Percentiles rank a stretch among this genome's conserved stretches.
phyloP scores from a whole-genome alignment of 805 yeast genomes.

The Tetrapisispora taiwanensis region DNA sequence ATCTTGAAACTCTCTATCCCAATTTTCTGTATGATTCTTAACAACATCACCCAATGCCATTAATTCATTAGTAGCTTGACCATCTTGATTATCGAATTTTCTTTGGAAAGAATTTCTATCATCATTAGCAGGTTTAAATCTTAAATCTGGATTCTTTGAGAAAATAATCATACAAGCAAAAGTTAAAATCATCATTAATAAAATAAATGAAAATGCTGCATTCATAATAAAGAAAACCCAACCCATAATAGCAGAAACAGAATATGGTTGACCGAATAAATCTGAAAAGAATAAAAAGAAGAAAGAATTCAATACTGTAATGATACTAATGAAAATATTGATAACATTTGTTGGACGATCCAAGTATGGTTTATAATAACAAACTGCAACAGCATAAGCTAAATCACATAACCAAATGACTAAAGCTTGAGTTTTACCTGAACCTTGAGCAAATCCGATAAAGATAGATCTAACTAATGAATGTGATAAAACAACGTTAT shows the following conservation, averaged over 20 bases:
- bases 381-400: conserved; percentile 53
- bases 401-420: conserved; percentile 69
- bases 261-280: conserved; percentile 68
- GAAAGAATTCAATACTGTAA: conserved; percentile 69
- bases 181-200: conserved; percentile 60
- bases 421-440: conserved; percentile 75
- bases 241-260: conserved; percentile 80
- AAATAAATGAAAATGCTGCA: conserved; percentile 74
- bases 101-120: conserved; percentile 85
- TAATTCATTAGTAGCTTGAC: conserved; percentile 2
- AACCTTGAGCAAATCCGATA: conserved; percentile 66
- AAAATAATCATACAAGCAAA: conserved; percentile 52
- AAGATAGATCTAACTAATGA: conserved; percentile 58
- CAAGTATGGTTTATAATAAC: conserved; percentile 62
- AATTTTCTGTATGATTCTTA: conserved; percentile 36
- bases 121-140: conserved; percentile 81
- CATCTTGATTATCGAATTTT: neutral
- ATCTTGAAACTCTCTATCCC: conserved; percentile 53
- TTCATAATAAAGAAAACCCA: conserved; percentile 81
- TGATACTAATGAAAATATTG: conserved; percentile 61
- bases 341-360: conserved; percentile 74
- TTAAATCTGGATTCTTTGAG: conserved; percentile 79
- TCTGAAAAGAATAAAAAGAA: conserved; percentile 79
- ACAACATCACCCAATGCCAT: conserved; percentile 2
- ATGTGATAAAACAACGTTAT: conserved; percentile 51